Percentiles rank a stretch among this genome's conserved stretches.
These are phyloP conservation scores for Orychophragmus violaceus DNA, from an alignment of 345 rosid species.

Conservation along the genomic window DNA sequence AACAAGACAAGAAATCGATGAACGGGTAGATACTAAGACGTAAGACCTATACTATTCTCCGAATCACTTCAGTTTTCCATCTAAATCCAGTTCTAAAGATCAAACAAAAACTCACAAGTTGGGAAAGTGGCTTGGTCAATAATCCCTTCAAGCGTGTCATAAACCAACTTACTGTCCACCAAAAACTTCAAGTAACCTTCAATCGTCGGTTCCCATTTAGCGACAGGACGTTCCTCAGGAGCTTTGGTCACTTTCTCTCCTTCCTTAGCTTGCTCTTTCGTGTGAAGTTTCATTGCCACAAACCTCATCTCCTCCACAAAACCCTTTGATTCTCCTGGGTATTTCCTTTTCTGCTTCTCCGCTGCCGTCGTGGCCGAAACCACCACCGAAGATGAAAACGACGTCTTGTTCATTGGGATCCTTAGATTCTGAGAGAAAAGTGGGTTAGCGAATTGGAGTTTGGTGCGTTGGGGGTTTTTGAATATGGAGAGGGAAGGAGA, in stretches of 20 bases:
- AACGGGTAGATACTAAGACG: background rate
- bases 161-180: constrained; percentile 88
- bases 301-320: constrained; percentile 99
- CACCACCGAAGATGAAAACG: background rate
- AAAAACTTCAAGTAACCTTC: constrained; percentile 85
- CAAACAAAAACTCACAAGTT: constrained; percentile 51
- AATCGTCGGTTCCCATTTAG: constrained; percentile 75
- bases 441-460: constrained; percentile 15
- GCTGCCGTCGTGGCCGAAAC: constrained; percentile 52
- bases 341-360: constrained; percentile 63
- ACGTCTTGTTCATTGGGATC: constrained; percentile 38
- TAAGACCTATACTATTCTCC: background rate
- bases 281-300: constrained; percentile 88
- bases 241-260: constrained; percentile 71
- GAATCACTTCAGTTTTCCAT: too few relatives aligned
- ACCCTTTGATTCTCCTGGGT: constrained; percentile 86
- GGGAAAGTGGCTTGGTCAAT: constrained; percentile 58
- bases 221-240: constrained; percentile 59
- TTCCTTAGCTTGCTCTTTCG: constrained; percentile 78
- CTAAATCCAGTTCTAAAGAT: too few relatives aligned
- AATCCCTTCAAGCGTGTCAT: constrained; percentile 78
- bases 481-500: constrained; percentile 42
- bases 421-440: constrained; percentile 26
- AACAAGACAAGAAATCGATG: background rate
- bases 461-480: constrained; percentile 34